These are phyloP conservation scores for Cystofilobasidium macerans DNA, from an alignment of 768 basidiomycete species.

Conservation along the genomic window DNA sequence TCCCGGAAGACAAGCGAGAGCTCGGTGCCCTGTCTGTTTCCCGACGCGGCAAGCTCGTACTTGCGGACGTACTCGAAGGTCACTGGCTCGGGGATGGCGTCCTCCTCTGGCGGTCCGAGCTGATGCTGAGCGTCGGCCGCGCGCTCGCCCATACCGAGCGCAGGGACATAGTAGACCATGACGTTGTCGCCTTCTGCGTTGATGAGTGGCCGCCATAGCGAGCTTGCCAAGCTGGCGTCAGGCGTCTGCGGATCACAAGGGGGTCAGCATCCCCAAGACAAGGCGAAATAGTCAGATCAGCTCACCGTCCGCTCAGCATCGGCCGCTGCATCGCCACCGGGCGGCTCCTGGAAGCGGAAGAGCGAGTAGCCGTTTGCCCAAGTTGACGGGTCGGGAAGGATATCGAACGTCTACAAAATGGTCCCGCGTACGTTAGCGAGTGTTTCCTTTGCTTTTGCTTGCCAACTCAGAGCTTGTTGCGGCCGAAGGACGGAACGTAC, in stretches of 20 bases:
- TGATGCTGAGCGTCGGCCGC: background rate
- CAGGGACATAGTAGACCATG: slow-evolving; percentile 21
- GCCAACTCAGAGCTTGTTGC: no score
- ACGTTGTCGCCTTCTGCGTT: slow-evolving; percentile 7
- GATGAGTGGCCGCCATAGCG: slow-evolving; percentile 20
- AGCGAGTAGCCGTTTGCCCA: slow-evolving; percentile 85
- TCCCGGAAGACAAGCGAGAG: slow-evolving; percentile 20
- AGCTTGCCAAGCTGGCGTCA: slow-evolving; percentile 7
- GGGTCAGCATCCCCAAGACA: no score
- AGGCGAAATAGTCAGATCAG: background rate
- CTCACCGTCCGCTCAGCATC: background rate
- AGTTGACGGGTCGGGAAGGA: slow-evolving; percentile 71
- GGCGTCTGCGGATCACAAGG: background rate
- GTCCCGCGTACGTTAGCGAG: no score
- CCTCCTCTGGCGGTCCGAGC: slow-evolving; percentile 1
- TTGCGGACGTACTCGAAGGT: slow-evolving; percentile 10
- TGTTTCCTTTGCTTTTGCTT: no score
- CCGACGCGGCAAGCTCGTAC: slow-evolving; percentile 15
- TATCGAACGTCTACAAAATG: slow-evolving; percentile 48
- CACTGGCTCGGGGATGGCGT: slow-evolving; percentile 8
- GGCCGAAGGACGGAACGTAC: slow-evolving; percentile 29
- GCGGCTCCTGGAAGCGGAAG: slow-evolving; percentile 73
- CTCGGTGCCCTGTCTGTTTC: slow-evolving; percentile 15
- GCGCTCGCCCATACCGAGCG: background rate
- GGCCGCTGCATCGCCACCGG: slow-evolving; percentile 42